Conservation (phyloP, 208 protist genomes). For the Acanthamoeba pearcei region DNA sequence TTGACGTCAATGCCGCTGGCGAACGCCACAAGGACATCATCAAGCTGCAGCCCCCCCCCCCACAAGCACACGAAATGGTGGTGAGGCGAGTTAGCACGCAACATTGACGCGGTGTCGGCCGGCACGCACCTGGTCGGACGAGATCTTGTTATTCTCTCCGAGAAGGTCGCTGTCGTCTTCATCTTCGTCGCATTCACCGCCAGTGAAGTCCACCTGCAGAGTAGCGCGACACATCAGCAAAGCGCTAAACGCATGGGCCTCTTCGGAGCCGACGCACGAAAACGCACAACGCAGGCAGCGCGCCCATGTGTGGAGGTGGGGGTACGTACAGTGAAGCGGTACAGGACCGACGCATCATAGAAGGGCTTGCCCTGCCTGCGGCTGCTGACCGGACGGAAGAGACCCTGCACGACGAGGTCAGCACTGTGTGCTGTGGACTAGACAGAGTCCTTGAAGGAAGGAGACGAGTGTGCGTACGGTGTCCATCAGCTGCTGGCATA, state of each 20-base stretch:
- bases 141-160: slow-evolving; percentile 45
- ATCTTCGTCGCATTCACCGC: slow-evolving; percentile 2
- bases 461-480: background rate
- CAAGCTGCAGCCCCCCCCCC: background rate
- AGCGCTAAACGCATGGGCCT: background rate
- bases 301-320: too few species aligned
- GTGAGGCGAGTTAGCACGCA: too few species aligned
- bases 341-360: slow-evolving; percentile 47
- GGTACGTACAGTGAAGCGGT: slow-evolving; percentile 26
- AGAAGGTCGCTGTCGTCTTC: slow-evolving; percentile 37
- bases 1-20: slow-evolving; percentile 12
- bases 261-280: background rate
- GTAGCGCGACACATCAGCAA: background rate
- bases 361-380: background rate
- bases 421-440: background rate
- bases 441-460: background rate
- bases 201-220: slow-evolving; percentile 21
- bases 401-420: background rate
- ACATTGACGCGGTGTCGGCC: background rate
- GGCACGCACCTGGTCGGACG: background rate
- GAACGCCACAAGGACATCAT: slow-evolving; percentile 26
- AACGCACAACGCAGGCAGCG: too few species aligned
- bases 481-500: slow-evolving; percentile 52
- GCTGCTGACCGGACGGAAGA: background rate
- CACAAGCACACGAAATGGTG: too few species aligned